Base-by-base conservation (phyloP, 768 basidiomycete species). In the Pleurotus pulmonarius region DNA sequence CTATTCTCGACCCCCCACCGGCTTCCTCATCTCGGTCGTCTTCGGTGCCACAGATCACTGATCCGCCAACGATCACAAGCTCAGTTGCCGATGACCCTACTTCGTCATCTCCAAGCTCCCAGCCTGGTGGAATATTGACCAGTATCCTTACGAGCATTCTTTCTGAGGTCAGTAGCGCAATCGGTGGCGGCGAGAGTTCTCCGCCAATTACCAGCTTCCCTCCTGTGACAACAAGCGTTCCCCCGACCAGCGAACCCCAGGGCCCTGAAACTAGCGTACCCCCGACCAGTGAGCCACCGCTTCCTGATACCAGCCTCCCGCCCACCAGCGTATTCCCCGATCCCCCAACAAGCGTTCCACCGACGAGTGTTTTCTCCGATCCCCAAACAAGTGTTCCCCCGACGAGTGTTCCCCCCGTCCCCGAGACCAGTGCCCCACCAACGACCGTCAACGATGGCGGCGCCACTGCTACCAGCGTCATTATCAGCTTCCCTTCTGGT, bases 121-220 rank as follows among this genome's bases (percentile, higher is more conserved):
- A n/a, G 5, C 22, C 51, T 4, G 51, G 25, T 24, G 34, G 34
- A 13, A 20, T 22, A 16, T 20, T 41, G 16, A 53, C 22, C 11
- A 53, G 46, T 25, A 44, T 44, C 41, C 41, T 44, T 44, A 59
- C 41, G 26, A 58, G 53, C 18, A 49, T 58, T 22, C 8, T 56
- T 40, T 57, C 62, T 15, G 47, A 26, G 24, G 49, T 59, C 25
- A 52, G 45, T 24, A 52, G 57, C 37, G 47, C 53, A 51, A 12
- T 51, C 60, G 47, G 53, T 56, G 7, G 43, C 55, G 18, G 43
- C 61, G 16, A 55, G 51, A 16, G 22, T 39, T 24, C 22, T 15
- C n/a, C 16, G 4, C 43, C n/a, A 6, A 39, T 54, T n/a, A 22
- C 46, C 34, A 34, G 46, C 8, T 41, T 24, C 3, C 16, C 20